A percentile compares a stretch with the other conserved stretches of the same genome.
Conservation (phyloP, 164 flowering plant genomes). For the Brasenia schreberi region DNA sequence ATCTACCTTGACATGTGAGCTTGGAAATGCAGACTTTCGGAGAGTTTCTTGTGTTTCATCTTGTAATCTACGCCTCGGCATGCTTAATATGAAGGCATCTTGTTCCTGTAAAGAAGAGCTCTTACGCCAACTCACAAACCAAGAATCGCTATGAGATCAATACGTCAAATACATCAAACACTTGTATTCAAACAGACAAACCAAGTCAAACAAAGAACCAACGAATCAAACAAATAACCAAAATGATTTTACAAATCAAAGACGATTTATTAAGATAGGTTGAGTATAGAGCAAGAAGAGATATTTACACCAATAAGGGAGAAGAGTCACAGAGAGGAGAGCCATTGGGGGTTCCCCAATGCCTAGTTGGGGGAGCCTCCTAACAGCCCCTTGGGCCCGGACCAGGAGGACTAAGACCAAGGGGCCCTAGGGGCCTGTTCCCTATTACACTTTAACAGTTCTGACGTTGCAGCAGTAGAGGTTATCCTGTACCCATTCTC, state of each 20-base stretch:
- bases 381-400: too few species aligned
- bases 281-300: too few species aligned
- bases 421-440: too few species aligned
- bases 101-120: slow-evolving; percentile 20
- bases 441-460: slow-evolving; percentile 5
- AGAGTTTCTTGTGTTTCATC: slow-evolving; percentile 56
- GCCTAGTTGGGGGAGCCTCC: too few species aligned
- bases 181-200: neutral
- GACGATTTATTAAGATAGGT: slow-evolving; percentile 4
- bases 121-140: too few species aligned
- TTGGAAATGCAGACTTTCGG: slow-evolving; percentile 45
- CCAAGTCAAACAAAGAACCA: too few species aligned
- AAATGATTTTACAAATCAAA: too few species aligned
- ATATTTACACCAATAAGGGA: too few species aligned
- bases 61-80: slow-evolving; percentile 25
- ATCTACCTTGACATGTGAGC: slow-evolving; percentile 44
- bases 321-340: too few species aligned
- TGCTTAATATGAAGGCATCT: slow-evolving; percentile 52
- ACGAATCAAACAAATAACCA: neutral
- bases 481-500: slow-evolving; percentile 77
- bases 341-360: too few species aligned
- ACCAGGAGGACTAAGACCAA: too few species aligned
- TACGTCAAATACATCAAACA: neutral
- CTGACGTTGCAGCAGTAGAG: slow-evolving; percentile 68
- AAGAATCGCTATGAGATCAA: too few species aligned